These are phyloP conservation scores for Agmasoma carcini DNA, from an alignment of 371 early-diverging fungal genomes.

Conservation along the genomic window DNA sequence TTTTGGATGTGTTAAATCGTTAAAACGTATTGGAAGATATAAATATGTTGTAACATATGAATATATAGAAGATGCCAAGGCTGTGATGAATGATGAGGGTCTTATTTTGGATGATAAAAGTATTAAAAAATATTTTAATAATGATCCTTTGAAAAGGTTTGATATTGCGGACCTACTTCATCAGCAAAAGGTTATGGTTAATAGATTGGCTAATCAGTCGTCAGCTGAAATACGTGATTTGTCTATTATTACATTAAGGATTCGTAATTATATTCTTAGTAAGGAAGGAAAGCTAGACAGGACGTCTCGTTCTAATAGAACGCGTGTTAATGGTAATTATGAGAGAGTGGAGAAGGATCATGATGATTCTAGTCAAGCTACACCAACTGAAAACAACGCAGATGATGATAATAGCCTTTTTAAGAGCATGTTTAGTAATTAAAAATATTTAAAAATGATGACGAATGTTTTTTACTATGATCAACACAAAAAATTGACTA, in stretches of 20 bases:
- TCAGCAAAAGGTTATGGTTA: conserved; percentile 25
- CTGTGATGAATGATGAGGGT: conserved; percentile 5
- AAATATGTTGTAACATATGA: conserved; percentile 36
- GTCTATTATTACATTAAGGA: conserved; percentile 13
- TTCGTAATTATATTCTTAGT: conserved; percentile 22
- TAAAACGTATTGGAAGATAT: conserved; percentile 18
- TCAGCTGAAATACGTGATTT: conserved; percentile 1
- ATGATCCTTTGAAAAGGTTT: conserved; percentile 2
- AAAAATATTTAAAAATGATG: too few relatives aligned
- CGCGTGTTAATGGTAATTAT: too few relatives aligned
- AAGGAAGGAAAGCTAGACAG: conserved; percentile 10
- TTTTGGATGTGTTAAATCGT: conserved; percentile 16
- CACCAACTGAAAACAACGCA: too few relatives aligned
- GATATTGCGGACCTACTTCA: conserved; percentile 25
- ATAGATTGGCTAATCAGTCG: conserved; percentile 3
- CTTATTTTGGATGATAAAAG: conserved; percentile 19
- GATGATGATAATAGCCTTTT: too few relatives aligned
- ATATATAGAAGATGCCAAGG: conserved; percentile 11
- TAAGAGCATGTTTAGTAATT: too few relatives aligned
- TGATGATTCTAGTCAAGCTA: too few relatives aligned
- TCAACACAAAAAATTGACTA: too few relatives aligned
- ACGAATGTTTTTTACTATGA: too few relatives aligned
- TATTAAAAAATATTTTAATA: conserved; percentile 44
- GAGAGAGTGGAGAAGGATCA: too few relatives aligned
- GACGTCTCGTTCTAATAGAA: too few relatives aligned